Base-by-base conservation (phyloP, 2,329 filamentous ascomycete genomes). In the Zasmidium citrigriseum region DNA sequence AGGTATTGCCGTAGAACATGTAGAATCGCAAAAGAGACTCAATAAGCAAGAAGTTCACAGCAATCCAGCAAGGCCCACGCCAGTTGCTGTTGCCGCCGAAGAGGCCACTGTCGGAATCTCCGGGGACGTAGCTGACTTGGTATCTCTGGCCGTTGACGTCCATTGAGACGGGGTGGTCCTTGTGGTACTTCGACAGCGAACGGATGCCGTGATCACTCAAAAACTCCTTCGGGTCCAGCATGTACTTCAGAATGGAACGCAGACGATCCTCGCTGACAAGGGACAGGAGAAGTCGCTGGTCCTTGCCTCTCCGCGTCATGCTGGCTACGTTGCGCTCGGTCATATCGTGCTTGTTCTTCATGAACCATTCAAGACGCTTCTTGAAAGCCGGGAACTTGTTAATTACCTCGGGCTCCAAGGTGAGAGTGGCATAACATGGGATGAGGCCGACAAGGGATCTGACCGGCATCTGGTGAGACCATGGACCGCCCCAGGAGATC, bases 31-130 rank as follows among this genome's bases (percentile, higher is more conserved):
- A 90, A n/a, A 97, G 83, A 5, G 93, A 93, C 75, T 98, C 93
- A 44, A 98, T 89, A 14, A 98, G 83, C 54, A 98, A 78, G 78
- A 96, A 97, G 77, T 98, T 98, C 77, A 96, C 92, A 62, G 91
- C 95, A 50, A 97, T 83, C 93, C 93, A 98, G 67, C 96, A 93
- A 0, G 95, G 93, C 0, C 80, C 93, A 77, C 93, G 86, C 93
- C 93, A 98, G 76, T 98, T 98, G 75, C 92, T 96, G 83, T 98
- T 98, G 65, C 93, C 93, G 54, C 93, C 93, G 70, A 98, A 98
- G 4, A 98, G 83, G 2, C 91, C 91, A 69, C 90, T 96, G 77
- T 98, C 93, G 0, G 93, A 97, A 72, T 98, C 93, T n/a, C 93
- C 95, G 1, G 95, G 88, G 18, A 98, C 86, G 70, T 98, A 98